These are phyloP conservation scores for Arthroderma uncinatum DNA, from an alignment of 2,329 filamentous ascomycete genomes.

Conservation along the genomic window DNA sequence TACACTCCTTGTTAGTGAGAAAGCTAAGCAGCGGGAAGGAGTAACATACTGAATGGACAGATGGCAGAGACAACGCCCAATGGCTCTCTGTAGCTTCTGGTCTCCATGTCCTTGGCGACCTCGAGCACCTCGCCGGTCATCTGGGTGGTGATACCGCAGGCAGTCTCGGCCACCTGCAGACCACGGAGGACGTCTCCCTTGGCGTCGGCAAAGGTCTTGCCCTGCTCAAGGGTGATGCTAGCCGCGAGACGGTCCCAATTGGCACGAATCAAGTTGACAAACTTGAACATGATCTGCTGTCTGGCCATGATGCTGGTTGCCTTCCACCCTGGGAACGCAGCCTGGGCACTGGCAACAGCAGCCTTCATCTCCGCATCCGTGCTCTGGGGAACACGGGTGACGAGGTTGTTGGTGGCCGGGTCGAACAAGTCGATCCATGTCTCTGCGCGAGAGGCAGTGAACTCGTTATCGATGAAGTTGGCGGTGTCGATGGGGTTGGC, in stretches of 20 bases:
- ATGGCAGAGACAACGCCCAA: constrained; percentile 47
- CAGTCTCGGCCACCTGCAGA: constrained; percentile 55
- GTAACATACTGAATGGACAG: constrained; percentile 16
- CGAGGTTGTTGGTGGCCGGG: constrained; percentile 55
- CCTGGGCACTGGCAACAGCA: constrained; percentile 51
- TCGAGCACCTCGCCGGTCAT: constrained; percentile 56
- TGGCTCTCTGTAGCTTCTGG: constrained; percentile 53
- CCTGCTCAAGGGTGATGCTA: constrained; percentile 56
- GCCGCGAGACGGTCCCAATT: constrained; percentile 56
- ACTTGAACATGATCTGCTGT: constrained; percentile 59
- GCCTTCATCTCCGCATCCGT: constrained; percentile 53
- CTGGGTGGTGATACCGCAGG: constrained; percentile 56
- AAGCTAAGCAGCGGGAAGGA: background rate
- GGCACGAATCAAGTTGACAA: constrained; percentile 50
- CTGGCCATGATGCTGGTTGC: constrained; percentile 48
- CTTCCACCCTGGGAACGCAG: constrained; percentile 52
- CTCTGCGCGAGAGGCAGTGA: constrained; percentile 46
- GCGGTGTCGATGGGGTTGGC: constrained; percentile 42
- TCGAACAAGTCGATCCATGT: constrained; percentile 56
- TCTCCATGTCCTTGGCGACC: constrained; percentile 60
- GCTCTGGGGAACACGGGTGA: constrained; percentile 54
- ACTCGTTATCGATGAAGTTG: constrained; percentile 55
- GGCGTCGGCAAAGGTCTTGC: constrained; percentile 59
- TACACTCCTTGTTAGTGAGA: constrained; percentile 17
- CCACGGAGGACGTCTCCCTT: constrained; percentile 55